A percentile compares a stretch with the other conserved stretches of the same genome.
phyloP scores from a whole-genome alignment of 2,329 filamentous ascomycete species.

The Pochonia chlamydosporia region DNA sequence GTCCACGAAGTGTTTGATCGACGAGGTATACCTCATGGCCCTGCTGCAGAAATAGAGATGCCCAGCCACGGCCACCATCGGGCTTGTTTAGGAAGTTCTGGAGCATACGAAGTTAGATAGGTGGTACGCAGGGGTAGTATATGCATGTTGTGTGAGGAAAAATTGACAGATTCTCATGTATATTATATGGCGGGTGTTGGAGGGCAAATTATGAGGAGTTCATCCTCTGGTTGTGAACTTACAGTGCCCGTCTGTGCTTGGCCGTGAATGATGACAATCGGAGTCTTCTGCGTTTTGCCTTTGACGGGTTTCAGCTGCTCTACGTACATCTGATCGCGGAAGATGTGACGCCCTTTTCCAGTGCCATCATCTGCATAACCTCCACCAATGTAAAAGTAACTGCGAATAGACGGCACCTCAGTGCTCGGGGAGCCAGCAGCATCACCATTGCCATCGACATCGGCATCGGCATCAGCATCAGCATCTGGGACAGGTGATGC shows the following conservation, averaged over 20 bases:
- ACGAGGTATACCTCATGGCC: slow-evolving; percentile 42
- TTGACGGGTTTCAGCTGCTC: slow-evolving; percentile 36
- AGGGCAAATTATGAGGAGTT: too few species aligned
- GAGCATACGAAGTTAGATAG: slow-evolving; percentile 30
- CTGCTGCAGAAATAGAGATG: slow-evolving; percentile 37
- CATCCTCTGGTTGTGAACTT: too few species aligned
- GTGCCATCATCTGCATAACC: slow-evolving; percentile 24
- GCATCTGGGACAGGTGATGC: not conserved
- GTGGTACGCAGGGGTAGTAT: too few species aligned
- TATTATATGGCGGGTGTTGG: too few species aligned
- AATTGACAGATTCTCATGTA: too few species aligned
- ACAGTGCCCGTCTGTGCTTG: slow-evolving; percentile 34
- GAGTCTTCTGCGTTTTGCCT: slow-evolving; percentile 18
- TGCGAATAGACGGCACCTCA: slow-evolving; percentile 12
- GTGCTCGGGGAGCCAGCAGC: too few species aligned
- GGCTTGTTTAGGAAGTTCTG: slow-evolving; percentile 32
- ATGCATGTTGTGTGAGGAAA: too few species aligned
- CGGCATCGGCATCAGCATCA: not conserved
- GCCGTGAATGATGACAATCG: slow-evolving; percentile 39
- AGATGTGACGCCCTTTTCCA: slow-evolving; percentile 23
- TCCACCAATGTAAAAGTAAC: slow-evolving; percentile 32
- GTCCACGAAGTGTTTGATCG: slow-evolving; percentile 39
- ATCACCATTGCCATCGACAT: too few species aligned
- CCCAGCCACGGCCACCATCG: slow-evolving; percentile 38
- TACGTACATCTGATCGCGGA: slow-evolving; percentile 46